Evolutionary conservation across 164 flowering plant genomes (phyloP).

Genomic region (Buxus sempervirens): DNA sequence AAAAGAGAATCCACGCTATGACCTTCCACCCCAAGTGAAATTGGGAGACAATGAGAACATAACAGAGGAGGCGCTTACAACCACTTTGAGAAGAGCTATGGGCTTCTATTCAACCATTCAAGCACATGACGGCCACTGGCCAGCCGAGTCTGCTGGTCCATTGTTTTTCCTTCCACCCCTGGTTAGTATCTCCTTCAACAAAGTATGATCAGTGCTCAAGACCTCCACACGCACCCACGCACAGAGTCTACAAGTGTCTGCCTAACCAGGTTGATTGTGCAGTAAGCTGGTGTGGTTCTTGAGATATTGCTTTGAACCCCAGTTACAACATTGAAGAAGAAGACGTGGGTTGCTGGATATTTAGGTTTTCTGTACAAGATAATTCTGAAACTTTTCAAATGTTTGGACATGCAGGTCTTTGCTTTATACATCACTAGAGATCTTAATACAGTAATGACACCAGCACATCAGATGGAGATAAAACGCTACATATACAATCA

Average conservation of each 20-base stretch:
- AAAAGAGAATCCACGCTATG: conserved; percentile 26
- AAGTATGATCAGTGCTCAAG: neutral
- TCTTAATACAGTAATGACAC: conserved; percentile 36
- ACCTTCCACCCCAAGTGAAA: conserved; percentile 24
- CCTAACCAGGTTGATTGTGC: too few species aligned
- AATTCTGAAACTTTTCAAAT: neutral
- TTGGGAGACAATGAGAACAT: conserved; percentile 27
- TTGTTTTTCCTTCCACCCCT: conserved; percentile 20
- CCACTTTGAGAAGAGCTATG: conserved; percentile 41
- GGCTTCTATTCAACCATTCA: conserved; percentile 47
- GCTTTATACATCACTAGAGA: conserved; percentile 43
- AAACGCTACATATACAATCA: conserved; percentile 63
- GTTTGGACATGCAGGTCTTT: conserved; percentile 43
- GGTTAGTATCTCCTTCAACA: conserved; percentile 5
- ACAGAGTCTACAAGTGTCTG: too few species aligned
- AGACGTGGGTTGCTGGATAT: neutral
- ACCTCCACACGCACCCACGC: neutral
- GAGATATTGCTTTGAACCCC: too few species aligned
- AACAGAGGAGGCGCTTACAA: conserved; percentile 33
- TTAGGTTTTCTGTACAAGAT: neutral
- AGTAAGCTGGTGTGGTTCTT: too few species aligned
- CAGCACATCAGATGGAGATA: conserved; percentile 54
- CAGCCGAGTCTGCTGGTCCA: conserved; percentile 31
- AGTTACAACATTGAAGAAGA: too few species aligned
- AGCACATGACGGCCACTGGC: conserved; percentile 73